phyloP scores from a whole-genome alignment of 805 yeast species.

The Cyberlindnera mrakii region DNA sequence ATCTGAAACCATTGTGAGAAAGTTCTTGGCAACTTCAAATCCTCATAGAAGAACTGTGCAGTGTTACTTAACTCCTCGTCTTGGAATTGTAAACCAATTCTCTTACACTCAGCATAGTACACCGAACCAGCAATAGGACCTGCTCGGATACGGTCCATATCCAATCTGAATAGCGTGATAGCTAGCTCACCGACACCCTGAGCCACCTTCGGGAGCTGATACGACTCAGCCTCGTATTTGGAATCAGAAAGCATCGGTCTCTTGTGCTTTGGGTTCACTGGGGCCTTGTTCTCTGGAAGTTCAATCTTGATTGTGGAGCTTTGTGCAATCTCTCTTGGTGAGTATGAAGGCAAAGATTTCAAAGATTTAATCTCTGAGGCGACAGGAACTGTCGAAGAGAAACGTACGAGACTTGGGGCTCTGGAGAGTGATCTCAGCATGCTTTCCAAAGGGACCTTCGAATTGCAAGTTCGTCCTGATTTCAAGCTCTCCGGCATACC shows the following conservation, averaged over 20 bases:
- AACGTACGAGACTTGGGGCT: neutral
- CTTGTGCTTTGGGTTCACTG: conserved; percentile 27
- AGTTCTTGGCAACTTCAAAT: conserved; percentile 74
- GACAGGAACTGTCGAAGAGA: neutral
- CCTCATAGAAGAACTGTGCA: conserved; percentile 81
- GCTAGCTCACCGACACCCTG: conserved; percentile 59
- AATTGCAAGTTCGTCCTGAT: neutral
- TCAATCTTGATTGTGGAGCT: conserved; percentile 19
- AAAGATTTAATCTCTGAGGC: neutral
- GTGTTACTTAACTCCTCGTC: conserved; percentile 64
- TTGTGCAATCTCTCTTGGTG: conserved; percentile 24
- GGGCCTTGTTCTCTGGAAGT: conserved; percentile 25
- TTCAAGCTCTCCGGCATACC: neutral
- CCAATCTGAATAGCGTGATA: conserved; percentile 57
- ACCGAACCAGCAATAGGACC: conserved; percentile 92
- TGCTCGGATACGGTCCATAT: conserved; percentile 88
- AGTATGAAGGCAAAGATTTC: conserved; percentile 1
- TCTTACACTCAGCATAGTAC: conserved; percentile 82
- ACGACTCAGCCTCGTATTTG: conserved; percentile 31
- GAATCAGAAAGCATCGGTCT: conserved; percentile 31
- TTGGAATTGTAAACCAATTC: conserved; percentile 75
- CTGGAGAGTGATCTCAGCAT: neutral
- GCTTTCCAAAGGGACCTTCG: neutral
- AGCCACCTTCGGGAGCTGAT: conserved; percentile 43
- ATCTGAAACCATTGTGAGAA: conserved; percentile 97